Conservation (phyloP, 1,139 yeast genomes). For the Petasospora fabianii region DNA sequence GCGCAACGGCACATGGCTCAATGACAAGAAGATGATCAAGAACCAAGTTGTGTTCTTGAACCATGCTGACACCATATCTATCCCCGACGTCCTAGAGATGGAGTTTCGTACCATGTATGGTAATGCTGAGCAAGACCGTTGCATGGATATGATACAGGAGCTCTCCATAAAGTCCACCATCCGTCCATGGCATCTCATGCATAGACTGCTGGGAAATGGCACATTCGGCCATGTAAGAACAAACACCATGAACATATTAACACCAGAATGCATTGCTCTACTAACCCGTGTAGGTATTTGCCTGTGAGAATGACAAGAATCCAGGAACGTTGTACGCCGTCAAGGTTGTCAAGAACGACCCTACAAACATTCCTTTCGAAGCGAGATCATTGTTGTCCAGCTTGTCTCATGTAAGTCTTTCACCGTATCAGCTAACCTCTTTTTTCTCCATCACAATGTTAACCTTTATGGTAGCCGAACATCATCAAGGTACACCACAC, state of each 20-base stretch:
- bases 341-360: constrained; percentile 40
- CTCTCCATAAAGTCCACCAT: constrained; percentile 26
- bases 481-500: constrained; percentile 42
- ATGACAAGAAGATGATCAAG: constrained; percentile 35
- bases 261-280: neutral
- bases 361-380: constrained; percentile 36
- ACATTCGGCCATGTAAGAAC: constrained; percentile 52
- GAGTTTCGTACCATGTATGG: constrained; percentile 27
- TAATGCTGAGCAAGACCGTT: constrained; percentile 12
- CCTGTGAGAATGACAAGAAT: constrained; percentile 28
- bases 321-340: constrained; percentile 42
- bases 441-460: constrained; percentile 5
- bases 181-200: constrained; percentile 41
- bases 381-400: constrained; percentile 36
- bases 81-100: constrained; percentile 34
- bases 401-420: constrained; percentile 36
- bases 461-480: constrained; percentile 34
- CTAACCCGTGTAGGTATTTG: constrained; percentile 25
- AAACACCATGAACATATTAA: constrained; percentile 4
- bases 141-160: constrained; percentile 17
- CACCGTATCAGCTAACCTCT: neutral
- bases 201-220: constrained; percentile 51
- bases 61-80: constrained; percentile 42
- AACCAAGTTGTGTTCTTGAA: constrained; percentile 37
- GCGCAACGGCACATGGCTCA: constrained; percentile 49